Evolutionary conservation across 2,329 filamentous ascomycete species (phyloP), one percentile per base, ranked within the genome.

Genomic region (Chaetomium strumarium): DNA sequence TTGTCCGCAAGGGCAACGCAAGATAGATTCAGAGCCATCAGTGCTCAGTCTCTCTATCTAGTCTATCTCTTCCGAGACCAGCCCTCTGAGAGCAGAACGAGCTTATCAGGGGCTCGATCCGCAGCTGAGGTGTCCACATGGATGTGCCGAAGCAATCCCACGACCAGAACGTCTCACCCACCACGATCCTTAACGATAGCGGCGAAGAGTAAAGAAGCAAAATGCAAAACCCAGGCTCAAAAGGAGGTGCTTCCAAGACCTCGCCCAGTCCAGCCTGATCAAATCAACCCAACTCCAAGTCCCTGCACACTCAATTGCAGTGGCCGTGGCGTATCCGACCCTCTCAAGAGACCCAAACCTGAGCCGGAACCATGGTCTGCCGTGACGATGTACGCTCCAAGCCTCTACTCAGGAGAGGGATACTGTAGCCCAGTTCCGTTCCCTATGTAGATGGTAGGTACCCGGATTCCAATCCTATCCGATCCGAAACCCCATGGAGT

Each of bases 171-270:
- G 36, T 20, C 30, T 31, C 44, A 33, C 33, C 30, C n/a, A 13
- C 39, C 24, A 19, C 16, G 29, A 39, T 38, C 41, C 39, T 14
- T 53, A 49, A 53, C 46, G 51, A 53, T 17, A 29, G 51, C 36
- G n/a, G 33, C 16, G 42, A 53, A 50, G 17, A 38, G 20, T 13
- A 52, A 37, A 47, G 24, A 31, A 38, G 34, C n/a, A 44, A 45
- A 41, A 36, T 19, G n/a, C 20, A 39, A 46, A 17, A 16, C 24
- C 41, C 33, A 17, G 30, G 43, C 14, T 29, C 17, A 16, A n/a
- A 13, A 33, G 5, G 11, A 39, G 34, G 14, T 33, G 10, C 31
- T 43, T 49, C 40, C 31, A 38, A 20, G 16, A 43, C 39, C 40
- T 31, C 19, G 19, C 47, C 47, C 17, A 33, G 30, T 37, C 39